Evolutionary conservation across 108 stramenopile species (phyloP).

Genomic region (Stephanodiscus minutulus): DNA sequence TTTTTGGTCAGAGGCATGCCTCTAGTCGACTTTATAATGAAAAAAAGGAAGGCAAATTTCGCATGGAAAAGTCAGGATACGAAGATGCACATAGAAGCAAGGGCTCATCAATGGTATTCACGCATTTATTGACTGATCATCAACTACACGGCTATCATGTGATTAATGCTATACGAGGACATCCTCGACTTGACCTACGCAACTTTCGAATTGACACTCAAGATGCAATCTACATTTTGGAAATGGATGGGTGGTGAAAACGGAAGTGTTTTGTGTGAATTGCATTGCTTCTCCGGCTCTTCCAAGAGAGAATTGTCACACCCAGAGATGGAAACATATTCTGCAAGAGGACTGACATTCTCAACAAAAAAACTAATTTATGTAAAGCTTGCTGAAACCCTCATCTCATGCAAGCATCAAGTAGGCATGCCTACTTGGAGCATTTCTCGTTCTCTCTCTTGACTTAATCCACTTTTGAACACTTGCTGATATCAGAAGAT

Average conservation of each 20-base stretch:
- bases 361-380: no score
- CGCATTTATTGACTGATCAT: constrained; percentile 71
- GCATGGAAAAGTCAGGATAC: constrained; percentile 81
- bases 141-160: constrained; percentile 54
- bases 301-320: not conserved
- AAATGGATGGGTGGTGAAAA: constrained; percentile 39
- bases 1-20: constrained; percentile 82
- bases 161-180: constrained; percentile 60
- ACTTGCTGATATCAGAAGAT: no score
- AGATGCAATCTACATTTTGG: constrained; percentile 67
- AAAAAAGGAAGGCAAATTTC: constrained; percentile 28
- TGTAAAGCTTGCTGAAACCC: no score
- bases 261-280: no score
- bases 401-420: no score
- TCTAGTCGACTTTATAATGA: constrained; percentile 14
- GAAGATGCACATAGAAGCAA: constrained; percentile 58
- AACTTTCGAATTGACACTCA: constrained; percentile 50
- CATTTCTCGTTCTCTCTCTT: no score
- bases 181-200: constrained; percentile 61
- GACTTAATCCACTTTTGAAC: no score
- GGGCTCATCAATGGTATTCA: constrained; percentile 26
- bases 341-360: no score
- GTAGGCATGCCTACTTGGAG: no score
- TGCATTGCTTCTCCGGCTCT: no score
- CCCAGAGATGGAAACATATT: no score